Conservation (phyloP, 2,329 filamentous ascomycete species). For the Xylariaceae sp. region DNA sequence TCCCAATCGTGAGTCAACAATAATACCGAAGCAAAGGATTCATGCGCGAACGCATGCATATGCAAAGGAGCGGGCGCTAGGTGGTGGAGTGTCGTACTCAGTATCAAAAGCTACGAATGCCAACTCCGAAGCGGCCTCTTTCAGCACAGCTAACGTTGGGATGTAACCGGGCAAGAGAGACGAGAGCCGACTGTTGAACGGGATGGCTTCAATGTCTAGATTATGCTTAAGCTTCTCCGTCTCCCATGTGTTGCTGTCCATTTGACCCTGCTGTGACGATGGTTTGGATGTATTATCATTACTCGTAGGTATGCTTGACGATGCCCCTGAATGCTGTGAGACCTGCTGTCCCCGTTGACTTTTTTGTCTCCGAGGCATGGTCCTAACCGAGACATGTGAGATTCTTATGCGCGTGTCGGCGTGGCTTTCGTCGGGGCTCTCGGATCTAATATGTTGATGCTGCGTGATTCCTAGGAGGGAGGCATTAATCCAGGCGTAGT, state of each 20-base stretch:
- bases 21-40: neutral
- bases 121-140: neutral
- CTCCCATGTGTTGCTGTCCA: neutral
- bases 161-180: constrained; percentile 3
- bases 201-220: neutral
- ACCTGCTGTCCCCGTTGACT: neutral
- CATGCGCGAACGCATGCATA: neutral
- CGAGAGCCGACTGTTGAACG: neutral
- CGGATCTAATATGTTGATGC: neutral
- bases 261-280: neutral
- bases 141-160: constrained; percentile 1
- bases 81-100: neutral
- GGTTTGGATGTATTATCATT: neutral
- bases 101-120: constrained; percentile 10
- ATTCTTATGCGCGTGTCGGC: neutral
- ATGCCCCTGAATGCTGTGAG: neutral
- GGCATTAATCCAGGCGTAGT: no score
- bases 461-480: no score
- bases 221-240: neutral
- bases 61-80: neutral
- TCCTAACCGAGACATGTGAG: neutral
- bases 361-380: neutral
- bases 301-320: neutral
- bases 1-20: neutral
- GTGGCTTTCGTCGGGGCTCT: neutral